Evolutionary conservation across 140 eudicot genomes (phyloP), one percentile per base, ranked within the genome.

Genomic region (Senecio squalidus): DNA sequence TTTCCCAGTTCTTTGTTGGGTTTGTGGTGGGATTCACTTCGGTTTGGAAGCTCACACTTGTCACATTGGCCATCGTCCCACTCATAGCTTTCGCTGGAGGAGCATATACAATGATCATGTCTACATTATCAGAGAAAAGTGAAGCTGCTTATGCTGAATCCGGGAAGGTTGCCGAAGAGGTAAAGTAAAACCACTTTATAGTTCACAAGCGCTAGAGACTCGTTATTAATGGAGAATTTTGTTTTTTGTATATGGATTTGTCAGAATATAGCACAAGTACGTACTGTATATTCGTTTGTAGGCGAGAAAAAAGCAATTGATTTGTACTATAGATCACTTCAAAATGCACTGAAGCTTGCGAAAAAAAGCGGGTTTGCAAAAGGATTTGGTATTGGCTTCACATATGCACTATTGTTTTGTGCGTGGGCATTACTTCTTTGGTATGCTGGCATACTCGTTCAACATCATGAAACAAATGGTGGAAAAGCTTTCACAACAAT

Each of bases 81-180:
- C 57, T 84, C 44, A 89, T 89, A 30, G 95, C 95, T 31, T 46
- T 89, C 18, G 91, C 97, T 0, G 97, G 97, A 45, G 95, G 93
- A 18, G 74, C 83, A 23, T 89, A 89, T 68, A 69, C 95, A 20
- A 47, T 81, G 62, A 63, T 80, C 39, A 81, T 89, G 88, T 76
- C 97, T 39, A 82, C 82, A 1, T 69, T 89, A 58, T 81, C 97
- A 0, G 80, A 77, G 46, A 84, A 85, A 69, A 76, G 88, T 39
- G 95, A 84, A 67, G 94, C 86, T 14, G 94, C 97, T 24, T 88
- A 88, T 72, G 94, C 96, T 33, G 82, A 84, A 74, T 88, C 96
- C 0, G 96, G 94, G 60, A 88, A 84, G 58, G 61, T 82, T 41
- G 94, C 96, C 0, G 96, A 84, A 70, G 91, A 88, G 91, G 96